A percentile compares a stretch with the other conserved stretches of the same genome.
These are phyloP conservation scores for Boletus albobrunnescens DNA, from an alignment of 1,284 basidiomycete species.

Conservation along the genomic window DNA sequence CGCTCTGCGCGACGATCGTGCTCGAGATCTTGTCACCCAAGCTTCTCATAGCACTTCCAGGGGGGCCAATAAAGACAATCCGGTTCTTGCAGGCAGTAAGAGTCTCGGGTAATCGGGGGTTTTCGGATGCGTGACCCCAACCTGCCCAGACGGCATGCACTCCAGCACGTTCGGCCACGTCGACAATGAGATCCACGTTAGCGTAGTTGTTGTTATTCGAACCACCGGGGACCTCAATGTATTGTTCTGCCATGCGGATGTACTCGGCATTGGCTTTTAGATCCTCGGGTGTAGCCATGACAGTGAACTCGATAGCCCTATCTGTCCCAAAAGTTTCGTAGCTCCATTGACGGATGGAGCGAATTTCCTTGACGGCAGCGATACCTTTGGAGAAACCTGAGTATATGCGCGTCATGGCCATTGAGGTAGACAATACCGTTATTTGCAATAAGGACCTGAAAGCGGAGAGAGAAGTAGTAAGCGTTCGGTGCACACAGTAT, in stretches of 20 bases:
- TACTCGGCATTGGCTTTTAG: conserved; percentile 99
- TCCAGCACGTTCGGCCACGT: conserved; percentile 94
- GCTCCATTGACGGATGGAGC: conserved; percentile 98
- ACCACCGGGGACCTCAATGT: conserved; percentile 98
- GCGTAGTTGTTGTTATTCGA: conserved; percentile 99
- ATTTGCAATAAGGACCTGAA: conserved; percentile 91
- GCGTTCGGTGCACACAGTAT: neutral
- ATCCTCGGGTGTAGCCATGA: conserved; percentile 99
- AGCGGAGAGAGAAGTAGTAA: conserved; percentile 10
- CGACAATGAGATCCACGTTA: conserved; percentile 98
- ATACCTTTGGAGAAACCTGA: conserved; percentile 60
- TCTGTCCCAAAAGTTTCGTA: conserved; percentile 99
- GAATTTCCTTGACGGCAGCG: conserved; percentile 98
- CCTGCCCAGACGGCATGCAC: conserved; percentile 99
- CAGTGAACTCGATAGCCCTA: conserved; percentile 95
- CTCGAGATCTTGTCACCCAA: conserved; percentile 99
- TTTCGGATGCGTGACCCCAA: conserved; percentile 99
- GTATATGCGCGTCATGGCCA: conserved; percentile 18
- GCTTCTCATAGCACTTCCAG: conserved; percentile 98
- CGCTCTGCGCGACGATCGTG: conserved; percentile 97
- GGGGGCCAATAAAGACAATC: conserved; percentile 99
- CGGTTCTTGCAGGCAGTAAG: conserved; percentile 90
- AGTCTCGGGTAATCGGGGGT: conserved; percentile 95
- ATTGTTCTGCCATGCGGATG: conserved; percentile 99
- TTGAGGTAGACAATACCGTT: conserved; percentile 58